phyloP scores from a whole-genome alignment of 116 monocot species.

The Trichopus zeylanicus region DNA sequence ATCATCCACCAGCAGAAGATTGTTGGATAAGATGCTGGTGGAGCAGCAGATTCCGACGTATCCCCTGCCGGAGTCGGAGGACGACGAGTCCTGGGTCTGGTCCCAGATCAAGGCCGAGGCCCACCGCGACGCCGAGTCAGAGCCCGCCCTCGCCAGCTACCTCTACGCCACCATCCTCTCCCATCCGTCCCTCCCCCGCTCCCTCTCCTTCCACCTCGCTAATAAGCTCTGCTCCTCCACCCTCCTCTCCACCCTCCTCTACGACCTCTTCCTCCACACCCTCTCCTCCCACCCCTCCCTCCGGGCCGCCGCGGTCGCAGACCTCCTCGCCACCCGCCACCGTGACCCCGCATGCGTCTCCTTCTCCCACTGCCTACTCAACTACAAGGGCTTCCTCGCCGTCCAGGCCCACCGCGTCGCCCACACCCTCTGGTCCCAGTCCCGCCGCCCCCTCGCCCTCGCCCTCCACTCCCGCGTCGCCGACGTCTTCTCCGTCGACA shows the following conservation, averaged over 20 bases:
- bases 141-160: constrained; percentile 64
- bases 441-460: constrained; percentile 45
- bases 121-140: constrained; percentile 56
- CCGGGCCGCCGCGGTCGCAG: constrained; percentile 45
- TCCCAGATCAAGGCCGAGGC: constrained; percentile 64
- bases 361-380: constrained; percentile 76
- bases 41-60: constrained; percentile 27
- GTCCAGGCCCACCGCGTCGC: constrained; percentile 69
- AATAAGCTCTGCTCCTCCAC: constrained; percentile 80
- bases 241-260: constrained; percentile 69
- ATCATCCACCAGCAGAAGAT: constrained; percentile 7
- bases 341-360: constrained; percentile 83
- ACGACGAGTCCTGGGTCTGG: constrained; percentile 67
- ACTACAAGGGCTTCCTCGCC: constrained; percentile 92
- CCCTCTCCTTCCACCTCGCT: constrained; percentile 83
- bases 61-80: constrained; percentile 64
- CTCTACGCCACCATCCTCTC: constrained; percentile 72
- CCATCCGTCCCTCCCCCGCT: constrained; percentile 58
- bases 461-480: constrained; percentile 54
- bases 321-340: constrained; percentile 57
- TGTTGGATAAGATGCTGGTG: not conserved
- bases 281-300: constrained; percentile 26
- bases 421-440: constrained; percentile 33
- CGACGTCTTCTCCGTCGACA: constrained; percentile 53
- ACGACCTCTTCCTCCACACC: constrained; percentile 56